Conservation (phyloP, 148 eudicot genomes). For the Spergularia bocconei region DNA sequence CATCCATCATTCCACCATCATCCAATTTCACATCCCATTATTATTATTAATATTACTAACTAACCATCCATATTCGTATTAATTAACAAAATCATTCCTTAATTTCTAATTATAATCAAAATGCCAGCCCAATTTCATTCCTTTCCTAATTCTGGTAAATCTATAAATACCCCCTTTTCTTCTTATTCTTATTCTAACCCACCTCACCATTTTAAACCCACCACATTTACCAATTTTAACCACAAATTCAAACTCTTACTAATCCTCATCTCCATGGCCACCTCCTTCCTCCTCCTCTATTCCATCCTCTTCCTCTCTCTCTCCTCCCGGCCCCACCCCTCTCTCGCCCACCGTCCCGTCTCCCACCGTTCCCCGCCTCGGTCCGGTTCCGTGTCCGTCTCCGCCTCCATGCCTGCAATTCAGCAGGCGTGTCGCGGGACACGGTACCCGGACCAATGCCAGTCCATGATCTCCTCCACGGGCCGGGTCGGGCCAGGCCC, state of each 20-base stretch:
- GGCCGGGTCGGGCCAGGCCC: slow-evolving; percentile 26
- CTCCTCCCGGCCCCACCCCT: slow-evolving; percentile 24
- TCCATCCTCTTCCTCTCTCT: slow-evolving; percentile 26
- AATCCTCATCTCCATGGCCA: slow-evolving; percentile 29
- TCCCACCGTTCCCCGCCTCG: slow-evolving; percentile 29
- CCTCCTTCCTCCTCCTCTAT: slow-evolving; percentile 27
- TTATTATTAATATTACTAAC: too few species aligned
- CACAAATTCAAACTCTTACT: slow-evolving; percentile 13
- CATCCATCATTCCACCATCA: too few species aligned
- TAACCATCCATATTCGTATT: too few species aligned
- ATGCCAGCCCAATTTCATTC: neutral
- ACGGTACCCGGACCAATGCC: slow-evolving; percentile 47
- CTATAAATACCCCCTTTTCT: slow-evolving; percentile 2
- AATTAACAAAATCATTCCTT: too few species aligned
- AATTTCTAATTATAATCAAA: neutral
- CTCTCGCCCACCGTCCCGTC: slow-evolving; percentile 29
- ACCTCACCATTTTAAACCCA: slow-evolving; percentile 11
- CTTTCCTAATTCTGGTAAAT: neutral
- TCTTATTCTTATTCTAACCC: neutral
- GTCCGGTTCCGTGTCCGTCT: neutral
- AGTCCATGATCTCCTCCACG: slow-evolving; percentile 28
- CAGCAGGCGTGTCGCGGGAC: slow-evolving; percentile 60
- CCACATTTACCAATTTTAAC: neutral
- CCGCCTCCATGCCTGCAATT: too few species aligned
- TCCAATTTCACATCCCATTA: too few species aligned